Percentiles rank a stretch among this genome's conserved stretches.
phyloP scores from a whole-genome alignment of 768 basidiomycete genomes.

The Lentinula sp. region DNA sequence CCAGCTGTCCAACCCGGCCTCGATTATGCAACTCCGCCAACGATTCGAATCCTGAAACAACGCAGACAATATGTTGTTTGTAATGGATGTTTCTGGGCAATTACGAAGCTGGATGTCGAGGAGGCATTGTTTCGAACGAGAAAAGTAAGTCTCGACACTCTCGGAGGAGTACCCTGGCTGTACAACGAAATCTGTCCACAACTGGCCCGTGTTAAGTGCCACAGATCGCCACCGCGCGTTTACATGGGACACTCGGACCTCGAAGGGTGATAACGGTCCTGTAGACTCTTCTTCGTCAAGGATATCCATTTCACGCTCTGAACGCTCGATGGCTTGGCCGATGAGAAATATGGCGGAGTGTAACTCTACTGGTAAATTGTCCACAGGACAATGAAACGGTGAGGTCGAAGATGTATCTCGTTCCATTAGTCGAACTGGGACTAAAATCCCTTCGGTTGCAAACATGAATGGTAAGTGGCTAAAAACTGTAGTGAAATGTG shows the following conservation, averaged over 20 bases:
- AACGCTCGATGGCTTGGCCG: slow-evolving; percentile 13
- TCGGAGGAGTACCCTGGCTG: slow-evolving; percentile 13
- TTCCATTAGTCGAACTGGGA: no score
- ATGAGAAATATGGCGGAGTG: slow-evolving; percentile 25
- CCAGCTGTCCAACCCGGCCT: slow-evolving; percentile 9
- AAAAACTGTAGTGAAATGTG: no score
- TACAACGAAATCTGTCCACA: slow-evolving; percentile 33
- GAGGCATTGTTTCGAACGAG: slow-evolving; percentile 23
- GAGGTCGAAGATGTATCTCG: no score
- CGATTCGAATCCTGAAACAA: neutral
- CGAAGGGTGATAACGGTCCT: slow-evolving; percentile 20
- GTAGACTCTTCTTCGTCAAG: neutral
- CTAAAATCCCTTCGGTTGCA: no score
- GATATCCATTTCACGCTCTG: neutral
- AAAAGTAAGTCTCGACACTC: slow-evolving; percentile 23
- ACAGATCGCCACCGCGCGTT: slow-evolving; percentile 30
- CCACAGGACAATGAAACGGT: slow-evolving; percentile 8
- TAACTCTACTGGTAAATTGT: slow-evolving; percentile 24
- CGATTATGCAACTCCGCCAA: slow-evolving; percentile 20
- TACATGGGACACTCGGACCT: slow-evolving; percentile 33
- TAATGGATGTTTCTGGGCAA: neutral
- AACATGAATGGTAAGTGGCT: no score
- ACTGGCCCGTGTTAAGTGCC: slow-evolving; percentile 18
- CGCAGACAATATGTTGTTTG: neutral
- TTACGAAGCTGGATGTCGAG: slow-evolving; percentile 27